Percentiles rank a stretch among this genome's conserved stretches.
These are phyloP conservation scores for Kentomonas sorsogonicus DNA, from an alignment of 208 protist genomes.

Conservation along the genomic window DNA sequence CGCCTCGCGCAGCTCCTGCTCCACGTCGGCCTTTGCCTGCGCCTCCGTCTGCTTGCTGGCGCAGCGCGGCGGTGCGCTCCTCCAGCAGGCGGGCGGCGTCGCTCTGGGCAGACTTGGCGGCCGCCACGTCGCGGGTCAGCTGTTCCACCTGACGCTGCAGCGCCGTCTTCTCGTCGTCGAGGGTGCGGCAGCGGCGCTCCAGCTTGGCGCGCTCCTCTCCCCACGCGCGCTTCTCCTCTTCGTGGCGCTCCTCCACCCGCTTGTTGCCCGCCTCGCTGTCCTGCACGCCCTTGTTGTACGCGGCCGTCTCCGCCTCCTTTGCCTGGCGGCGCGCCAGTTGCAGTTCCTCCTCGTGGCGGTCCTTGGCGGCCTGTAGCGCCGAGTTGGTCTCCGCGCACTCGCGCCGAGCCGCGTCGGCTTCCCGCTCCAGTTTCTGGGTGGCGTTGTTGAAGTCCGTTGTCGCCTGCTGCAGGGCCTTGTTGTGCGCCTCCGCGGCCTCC, in stretches of 20 bases:
- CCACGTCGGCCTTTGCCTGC: conserved; percentile 22
- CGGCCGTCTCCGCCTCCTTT: conserved; percentile 25
- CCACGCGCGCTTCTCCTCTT: conserved; percentile 24
- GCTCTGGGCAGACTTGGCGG: conserved; percentile 14
- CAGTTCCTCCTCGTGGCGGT: conserved; percentile 46
- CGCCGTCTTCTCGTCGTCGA: conserved; percentile 34
- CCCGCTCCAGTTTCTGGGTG: conserved; percentile 24
- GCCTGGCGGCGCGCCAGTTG: conserved; percentile 26
- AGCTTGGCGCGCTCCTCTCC: conserved; percentile 36
- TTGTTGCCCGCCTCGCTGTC: conserved; percentile 23
- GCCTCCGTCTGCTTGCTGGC: conserved; percentile 26
- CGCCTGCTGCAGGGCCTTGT: conserved; percentile 37
- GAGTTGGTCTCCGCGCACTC: conserved; percentile 29
- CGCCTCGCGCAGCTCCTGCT: conserved; percentile 36
- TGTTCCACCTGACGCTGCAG: conserved; percentile 21
- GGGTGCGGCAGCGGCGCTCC: conserved; percentile 18
- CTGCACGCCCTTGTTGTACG: conserved; percentile 17
- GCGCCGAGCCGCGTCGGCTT: conserved; percentile 41
- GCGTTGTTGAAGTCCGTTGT: conserved; percentile 31
- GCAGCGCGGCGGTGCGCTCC: conserved; percentile 21
- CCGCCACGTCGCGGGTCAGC: conserved; percentile 22
- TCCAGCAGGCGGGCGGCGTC: conserved; percentile 36
- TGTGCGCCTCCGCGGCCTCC: conserved; percentile 28
- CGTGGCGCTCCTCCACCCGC: conserved; percentile 33
- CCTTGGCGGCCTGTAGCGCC: conserved; percentile 18